Conservation (phyloP, 2,329 filamentous ascomycete species). For the Paecilomyces sp. region DNA sequence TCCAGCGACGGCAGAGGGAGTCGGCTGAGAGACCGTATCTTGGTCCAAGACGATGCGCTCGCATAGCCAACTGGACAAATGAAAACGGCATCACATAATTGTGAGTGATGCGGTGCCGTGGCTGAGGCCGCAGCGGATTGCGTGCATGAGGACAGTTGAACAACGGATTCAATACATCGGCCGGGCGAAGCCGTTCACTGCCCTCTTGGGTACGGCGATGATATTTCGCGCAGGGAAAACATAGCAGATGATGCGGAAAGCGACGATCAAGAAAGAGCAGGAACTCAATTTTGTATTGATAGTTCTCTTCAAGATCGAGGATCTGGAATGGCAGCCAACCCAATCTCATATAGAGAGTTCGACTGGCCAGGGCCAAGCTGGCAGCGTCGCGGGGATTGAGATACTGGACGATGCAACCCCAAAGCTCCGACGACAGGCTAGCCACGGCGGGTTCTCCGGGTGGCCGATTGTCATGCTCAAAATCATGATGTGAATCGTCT, state of each 20-base stretch:
- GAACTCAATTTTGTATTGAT: constrained; percentile 42
- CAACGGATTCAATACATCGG: constrained; percentile 49
- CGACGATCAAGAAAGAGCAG: constrained; percentile 44
- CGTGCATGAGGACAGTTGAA: constrained; percentile 49
- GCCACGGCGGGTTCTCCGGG: constrained; percentile 38
- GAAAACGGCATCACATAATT: constrained; percentile 51
- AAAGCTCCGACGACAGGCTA: constrained; percentile 39
- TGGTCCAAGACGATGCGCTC: constrained; percentile 41
- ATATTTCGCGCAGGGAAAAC: constrained; percentile 51
- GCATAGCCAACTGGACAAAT: constrained; percentile 52
- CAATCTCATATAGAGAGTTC: constrained; percentile 38
- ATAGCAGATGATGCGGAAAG: constrained; percentile 52
- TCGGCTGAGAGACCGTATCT: constrained; percentile 42
- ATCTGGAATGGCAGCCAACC: constrained; percentile 32
- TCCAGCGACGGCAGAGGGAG: constrained; percentile 48
- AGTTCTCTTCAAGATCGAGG: constrained; percentile 38
- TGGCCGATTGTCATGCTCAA: constrained; percentile 15
- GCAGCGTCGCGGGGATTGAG: constrained; percentile 42
- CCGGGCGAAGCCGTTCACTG: constrained; percentile 46
- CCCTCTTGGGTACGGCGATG: constrained; percentile 49
- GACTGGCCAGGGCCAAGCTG: constrained; percentile 43
- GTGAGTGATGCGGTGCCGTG: constrained; percentile 48
- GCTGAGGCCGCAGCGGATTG: constrained; percentile 40
- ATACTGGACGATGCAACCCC: constrained; percentile 37
- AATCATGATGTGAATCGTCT: constrained; percentile 6